Evolutionary conservation across 129 eudicot genomes (phyloP).

Genomic region (Tagetes erecta): DNA sequence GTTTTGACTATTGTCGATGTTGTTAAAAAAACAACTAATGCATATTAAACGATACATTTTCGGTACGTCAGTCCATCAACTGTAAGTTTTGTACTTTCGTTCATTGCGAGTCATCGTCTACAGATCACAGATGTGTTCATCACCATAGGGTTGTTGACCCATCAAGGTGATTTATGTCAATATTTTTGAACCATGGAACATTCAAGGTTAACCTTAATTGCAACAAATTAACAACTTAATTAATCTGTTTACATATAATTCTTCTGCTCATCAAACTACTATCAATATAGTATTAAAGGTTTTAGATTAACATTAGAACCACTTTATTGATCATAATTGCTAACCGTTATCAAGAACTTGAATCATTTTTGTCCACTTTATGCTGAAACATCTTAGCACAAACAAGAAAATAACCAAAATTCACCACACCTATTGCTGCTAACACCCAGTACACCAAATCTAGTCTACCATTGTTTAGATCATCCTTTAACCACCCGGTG

Average conservation of each 20-base stretch:
- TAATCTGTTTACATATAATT: neutral
- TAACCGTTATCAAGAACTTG: slow-evolving; percentile 9
- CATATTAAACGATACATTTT: neutral
- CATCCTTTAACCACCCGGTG: slow-evolving; percentile 42
- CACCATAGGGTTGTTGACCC: no score
- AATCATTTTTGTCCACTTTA: slow-evolving; percentile 4
- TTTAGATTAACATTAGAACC: neutral
- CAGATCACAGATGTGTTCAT: no score
- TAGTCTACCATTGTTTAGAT: slow-evolving; percentile 41
- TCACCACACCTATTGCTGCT: slow-evolving; percentile 35
- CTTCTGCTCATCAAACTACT: neutral
- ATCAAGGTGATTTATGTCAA: no score
- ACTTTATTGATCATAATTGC: neutral
- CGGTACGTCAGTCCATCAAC: no score
- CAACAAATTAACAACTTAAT: neutral
- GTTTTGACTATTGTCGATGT: neutral
- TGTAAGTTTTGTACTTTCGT: no score
- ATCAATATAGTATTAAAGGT: neutral
- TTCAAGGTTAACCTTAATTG: neutral
- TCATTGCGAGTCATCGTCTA: no score
- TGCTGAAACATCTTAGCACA: slow-evolving; percentile 42
- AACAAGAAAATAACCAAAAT: slow-evolving; percentile 39
- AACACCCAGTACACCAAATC: slow-evolving; percentile 46
- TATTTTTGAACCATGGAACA: no score
- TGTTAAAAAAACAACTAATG: neutral